A percentile compares a stretch with the other conserved stretches of the same genome.
Conservation (phyloP, 2,329 filamentous ascomycete genomes). For the Metarhizium guizhouense region DNA sequence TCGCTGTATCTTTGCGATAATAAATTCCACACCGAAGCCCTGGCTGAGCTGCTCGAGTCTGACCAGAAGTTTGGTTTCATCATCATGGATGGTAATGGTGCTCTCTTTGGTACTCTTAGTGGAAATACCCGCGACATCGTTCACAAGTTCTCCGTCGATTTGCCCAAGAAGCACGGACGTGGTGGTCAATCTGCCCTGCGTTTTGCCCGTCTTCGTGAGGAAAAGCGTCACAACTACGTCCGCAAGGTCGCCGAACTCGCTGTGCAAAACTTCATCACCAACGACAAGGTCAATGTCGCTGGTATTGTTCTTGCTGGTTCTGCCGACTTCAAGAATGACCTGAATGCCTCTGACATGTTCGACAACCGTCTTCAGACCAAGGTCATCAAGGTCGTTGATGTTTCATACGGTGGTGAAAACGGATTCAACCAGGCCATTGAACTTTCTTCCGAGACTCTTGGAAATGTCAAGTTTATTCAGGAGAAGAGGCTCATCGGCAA, state of each 20-base stretch:
- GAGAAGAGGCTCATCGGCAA: slow-evolving; percentile 99
- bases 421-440: slow-evolving; percentile 99
- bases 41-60: slow-evolving; percentile 94
- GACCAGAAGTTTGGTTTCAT: slow-evolving; percentile 99
- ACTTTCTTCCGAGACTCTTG: slow-evolving; percentile 84
- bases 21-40: slow-evolving; percentile 97
- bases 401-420: slow-evolving; percentile 98
- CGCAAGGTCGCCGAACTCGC: slow-evolving; percentile 97
- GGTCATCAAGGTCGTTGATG: slow-evolving; percentile 99
- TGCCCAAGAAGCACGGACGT: slow-evolving; percentile 99
- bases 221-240: slow-evolving; percentile 99
- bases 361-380: slow-evolving; percentile 84
- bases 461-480: slow-evolving; percentile 99
- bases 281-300: slow-evolving; percentile 96
- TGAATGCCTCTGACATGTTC: slow-evolving; percentile 96
- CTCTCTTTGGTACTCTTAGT: slow-evolving; percentile 91
- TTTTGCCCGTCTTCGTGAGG: slow-evolving; percentile 98
- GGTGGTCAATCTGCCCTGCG: slow-evolving; percentile 98
- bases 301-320: slow-evolving; percentile 93
- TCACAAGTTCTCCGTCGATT: slow-evolving; percentile 97
- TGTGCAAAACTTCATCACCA: slow-evolving; percentile 97
- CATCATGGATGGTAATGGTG: slow-evolving; percentile 98
- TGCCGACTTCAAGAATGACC: slow-evolving; percentile 98
- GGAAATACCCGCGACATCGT: slow-evolving; percentile 95
- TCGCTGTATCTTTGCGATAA: slow-evolving; percentile 99